Conservation (phyloP, 768 basidiomycete species). For the Rhodotorula toruloides region DNA sequence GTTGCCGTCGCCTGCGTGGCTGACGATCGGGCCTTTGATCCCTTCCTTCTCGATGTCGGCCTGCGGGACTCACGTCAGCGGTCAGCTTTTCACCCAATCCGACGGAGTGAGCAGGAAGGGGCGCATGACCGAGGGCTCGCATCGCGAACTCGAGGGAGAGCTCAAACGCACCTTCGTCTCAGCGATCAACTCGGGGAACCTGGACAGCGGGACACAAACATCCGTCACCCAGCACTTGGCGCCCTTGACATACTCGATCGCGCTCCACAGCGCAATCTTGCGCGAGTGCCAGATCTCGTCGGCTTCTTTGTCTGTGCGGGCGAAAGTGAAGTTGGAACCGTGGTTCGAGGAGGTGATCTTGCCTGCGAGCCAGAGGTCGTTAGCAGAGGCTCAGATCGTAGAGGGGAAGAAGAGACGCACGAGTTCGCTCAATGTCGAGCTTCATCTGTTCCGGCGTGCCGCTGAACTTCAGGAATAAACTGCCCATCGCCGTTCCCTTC, state of each 20-base stretch:
- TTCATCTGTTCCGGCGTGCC: slow-evolving; percentile 63
- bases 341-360: slow-evolving; percentile 64
- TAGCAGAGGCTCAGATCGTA: too few species aligned
- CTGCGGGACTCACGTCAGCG: background rate
- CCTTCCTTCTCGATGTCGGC: slow-evolving; percentile 28
- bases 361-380: slow-evolving; percentile 13
- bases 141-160: background rate
- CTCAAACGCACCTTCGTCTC: slow-evolving; percentile 54
- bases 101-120: too few species aligned
- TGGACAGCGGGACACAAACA: slow-evolving; percentile 33
- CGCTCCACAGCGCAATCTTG: slow-evolving; percentile 40
- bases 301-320: slow-evolving; percentile 75
- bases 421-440: slow-evolving; percentile 49
- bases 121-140: background rate
- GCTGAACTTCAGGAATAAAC: slow-evolving; percentile 86
- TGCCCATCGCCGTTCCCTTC: too few species aligned
- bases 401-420: slow-evolving; percentile 1
- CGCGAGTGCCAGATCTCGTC: slow-evolving; percentile 66
- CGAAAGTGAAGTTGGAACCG: slow-evolving; percentile 68
- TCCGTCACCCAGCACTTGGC: slow-evolving; percentile 52
- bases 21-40: slow-evolving; percentile 49
- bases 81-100: too few species aligned
- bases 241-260: slow-evolving; percentile 23
- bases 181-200: slow-evolving; percentile 49
- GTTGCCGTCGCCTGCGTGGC: slow-evolving; percentile 47